These are phyloP conservation scores for Penicillium ucsense DNA, from an alignment of 495 filamentous ascomycete genomes.

Conservation along the genomic window DNA sequence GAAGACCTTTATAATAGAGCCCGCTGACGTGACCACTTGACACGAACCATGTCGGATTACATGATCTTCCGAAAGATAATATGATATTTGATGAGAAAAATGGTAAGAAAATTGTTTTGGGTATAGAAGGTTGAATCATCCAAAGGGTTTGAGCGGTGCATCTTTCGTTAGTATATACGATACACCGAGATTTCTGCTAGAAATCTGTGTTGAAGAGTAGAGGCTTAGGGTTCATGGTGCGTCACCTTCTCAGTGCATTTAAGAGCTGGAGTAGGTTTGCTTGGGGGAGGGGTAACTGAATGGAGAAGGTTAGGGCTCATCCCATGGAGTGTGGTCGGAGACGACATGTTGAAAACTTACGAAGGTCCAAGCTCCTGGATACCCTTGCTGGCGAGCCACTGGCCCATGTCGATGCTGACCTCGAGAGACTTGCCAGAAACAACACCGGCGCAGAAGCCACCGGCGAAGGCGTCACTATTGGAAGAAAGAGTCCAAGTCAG, in stretches of 20 bases:
- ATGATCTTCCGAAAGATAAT: background rate
- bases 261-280: slow-evolving; percentile 53
- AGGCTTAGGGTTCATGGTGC: too few species aligned
- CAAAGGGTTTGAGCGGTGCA: slow-evolving; percentile 15
- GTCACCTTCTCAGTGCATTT: slow-evolving; percentile 4
- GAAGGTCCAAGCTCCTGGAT: slow-evolving; percentile 92
- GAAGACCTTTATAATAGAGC: too few species aligned
- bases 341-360: slow-evolving; percentile 42
- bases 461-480: slow-evolving; percentile 85
- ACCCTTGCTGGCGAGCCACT: slow-evolving; percentile 88
- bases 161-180: slow-evolving; percentile 6
- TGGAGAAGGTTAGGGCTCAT: slow-evolving; percentile 5
- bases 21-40: too few species aligned
- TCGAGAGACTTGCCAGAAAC: slow-evolving; percentile 73
- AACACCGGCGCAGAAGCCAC: slow-evolving; percentile 83
- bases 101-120: slow-evolving; percentile 16
- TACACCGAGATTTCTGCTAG: slow-evolving; percentile 10
- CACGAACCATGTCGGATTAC: too few species aligned
- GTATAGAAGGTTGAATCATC: slow-evolving; percentile 46
- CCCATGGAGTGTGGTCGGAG: background rate
- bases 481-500: slow-evolving; percentile 6
- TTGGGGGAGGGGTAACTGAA: slow-evolving; percentile 74
- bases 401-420: slow-evolving; percentile 72
- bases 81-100: slow-evolving; percentile 6
- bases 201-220: slow-evolving; percentile 8